Evolutionary conservation across 2,329 filamentous ascomycete species (phyloP).

Genomic region (Bimuria novae-zelandiae): DNA sequence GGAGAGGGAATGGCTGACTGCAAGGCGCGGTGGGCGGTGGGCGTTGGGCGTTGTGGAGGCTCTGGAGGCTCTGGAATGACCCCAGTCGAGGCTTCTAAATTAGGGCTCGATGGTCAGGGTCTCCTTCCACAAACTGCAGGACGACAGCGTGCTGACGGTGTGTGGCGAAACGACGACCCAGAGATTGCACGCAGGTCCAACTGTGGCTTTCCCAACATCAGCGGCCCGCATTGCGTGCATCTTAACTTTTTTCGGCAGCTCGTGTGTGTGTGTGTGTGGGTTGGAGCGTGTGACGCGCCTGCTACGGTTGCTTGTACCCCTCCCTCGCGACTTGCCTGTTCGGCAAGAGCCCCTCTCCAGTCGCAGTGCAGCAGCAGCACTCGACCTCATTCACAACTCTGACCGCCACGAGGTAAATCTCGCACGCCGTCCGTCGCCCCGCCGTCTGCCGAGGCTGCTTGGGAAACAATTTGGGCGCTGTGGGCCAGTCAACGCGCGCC

Average conservation of each 20-base stretch:
- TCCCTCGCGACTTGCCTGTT: background rate
- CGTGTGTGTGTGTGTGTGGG: no score
- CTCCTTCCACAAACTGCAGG: slow-evolving; percentile 7
- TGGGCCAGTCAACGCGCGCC: slow-evolving; percentile 27
- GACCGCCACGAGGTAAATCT: slow-evolving; percentile 17
- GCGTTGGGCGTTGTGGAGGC: background rate
- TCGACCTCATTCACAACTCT: slow-evolving; percentile 18
- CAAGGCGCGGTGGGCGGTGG: slow-evolving; percentile 3
- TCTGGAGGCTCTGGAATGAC: background rate
- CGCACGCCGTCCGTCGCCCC: slow-evolving; percentile 32
- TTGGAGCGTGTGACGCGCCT: background rate
- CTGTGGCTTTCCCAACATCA: background rate
- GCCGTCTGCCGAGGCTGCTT: slow-evolving; percentile 19
- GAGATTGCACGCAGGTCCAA: background rate
- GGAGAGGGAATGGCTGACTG: background rate
- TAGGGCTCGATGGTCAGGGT: slow-evolving; percentile 6
- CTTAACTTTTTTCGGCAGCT: background rate
- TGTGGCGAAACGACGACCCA: background rate
- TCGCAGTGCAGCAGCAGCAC: slow-evolving; percentile 19
- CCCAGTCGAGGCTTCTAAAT: background rate
- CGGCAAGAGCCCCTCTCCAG: background rate
- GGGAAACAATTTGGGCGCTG: slow-evolving; percentile 26
- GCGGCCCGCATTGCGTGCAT: background rate
- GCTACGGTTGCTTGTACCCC: background rate
- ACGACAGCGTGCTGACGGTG: slow-evolving; percentile 9